A percentile compares a stretch with the other conserved stretches of the same genome.
phyloP scores from a whole-genome alignment of 2,329 filamentous ascomycete species.

The Exophiala oligosperma region DNA sequence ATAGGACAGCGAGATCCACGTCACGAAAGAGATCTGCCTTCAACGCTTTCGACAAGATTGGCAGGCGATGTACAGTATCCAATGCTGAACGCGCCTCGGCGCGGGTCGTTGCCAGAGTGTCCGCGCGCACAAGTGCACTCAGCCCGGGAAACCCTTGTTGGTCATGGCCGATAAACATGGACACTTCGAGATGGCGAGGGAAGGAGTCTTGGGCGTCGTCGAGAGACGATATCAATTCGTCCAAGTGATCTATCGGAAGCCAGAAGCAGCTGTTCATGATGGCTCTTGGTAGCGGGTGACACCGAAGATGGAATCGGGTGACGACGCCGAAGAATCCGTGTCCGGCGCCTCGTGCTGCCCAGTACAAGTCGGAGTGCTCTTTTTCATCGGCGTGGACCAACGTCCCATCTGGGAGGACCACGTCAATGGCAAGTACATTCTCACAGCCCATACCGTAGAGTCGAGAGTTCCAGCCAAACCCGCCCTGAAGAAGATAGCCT shows the following conservation, averaged over 20 bases:
- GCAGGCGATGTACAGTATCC: too few relatives aligned
- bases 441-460: conserved; percentile 60
- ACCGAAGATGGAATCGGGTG: conserved; percentile 50
- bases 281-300: not conserved
- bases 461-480: conserved; percentile 61
- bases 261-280: not conserved
- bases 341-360: conserved; percentile 52
- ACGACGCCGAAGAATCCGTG: conserved; percentile 56
- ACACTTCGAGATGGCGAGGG: not conserved
- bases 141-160: not conserved
- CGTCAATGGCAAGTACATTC: conserved; percentile 46
- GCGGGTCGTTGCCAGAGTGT: too few relatives aligned
- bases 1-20: too few relatives aligned
- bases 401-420: conserved; percentile 49
- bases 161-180: not conserved
- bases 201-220: not conserved
- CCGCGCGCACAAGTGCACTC: too few relatives aligned
- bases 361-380: conserved; percentile 50
- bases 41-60: too few relatives aligned
- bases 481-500: conserved; percentile 57
- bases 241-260: not conserved
- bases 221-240: not conserved
- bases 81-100: too few relatives aligned
- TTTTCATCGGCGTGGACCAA: conserved; percentile 37
- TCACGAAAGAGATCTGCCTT: too few relatives aligned